Conservation (phyloP, 345 rosid species). For the Passiflora organensis region DNA sequence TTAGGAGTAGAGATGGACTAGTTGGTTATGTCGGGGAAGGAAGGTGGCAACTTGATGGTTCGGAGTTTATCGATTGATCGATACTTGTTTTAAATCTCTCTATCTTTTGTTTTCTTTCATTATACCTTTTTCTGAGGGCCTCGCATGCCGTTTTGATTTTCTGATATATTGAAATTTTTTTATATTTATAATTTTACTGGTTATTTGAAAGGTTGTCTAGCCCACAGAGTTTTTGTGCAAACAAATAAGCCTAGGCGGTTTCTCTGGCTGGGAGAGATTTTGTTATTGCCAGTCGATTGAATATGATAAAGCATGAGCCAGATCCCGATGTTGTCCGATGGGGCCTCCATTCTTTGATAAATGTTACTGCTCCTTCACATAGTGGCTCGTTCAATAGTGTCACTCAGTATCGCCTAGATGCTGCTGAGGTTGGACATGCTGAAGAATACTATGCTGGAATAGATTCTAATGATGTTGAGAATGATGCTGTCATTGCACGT, state of each 20-base stretch:
- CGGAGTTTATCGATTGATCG: no score
- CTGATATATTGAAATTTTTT: no score
- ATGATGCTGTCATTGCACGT: conserved; percentile 72
- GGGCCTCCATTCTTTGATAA: conserved; percentile 60
- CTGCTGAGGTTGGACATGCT: conserved; percentile 42
- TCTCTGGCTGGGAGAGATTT: conserved; percentile 21
- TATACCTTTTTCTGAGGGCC: no score
- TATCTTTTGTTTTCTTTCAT: no score
- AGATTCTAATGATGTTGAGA: conserved; percentile 37
- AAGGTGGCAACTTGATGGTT: no score
- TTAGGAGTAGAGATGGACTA: no score
- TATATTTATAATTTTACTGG: neutral
- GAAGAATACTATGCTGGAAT: conserved; percentile 48
- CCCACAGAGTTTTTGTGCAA: neutral
- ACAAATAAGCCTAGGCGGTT: neutral
- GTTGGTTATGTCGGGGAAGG: no score
- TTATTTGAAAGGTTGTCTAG: neutral
- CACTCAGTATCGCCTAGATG: conserved; percentile 42
- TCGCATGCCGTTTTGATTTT: no score
- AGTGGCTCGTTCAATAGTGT: conserved; percentile 45
- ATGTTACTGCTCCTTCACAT: conserved; percentile 50
- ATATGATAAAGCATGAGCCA: conserved; percentile 33
- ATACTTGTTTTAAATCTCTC: no score
- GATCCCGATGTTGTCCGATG: conserved; percentile 74
- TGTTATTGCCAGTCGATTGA: conserved; percentile 31